Percentiles rank a stretch among this genome's conserved stretches.
phyloP scores from a whole-genome alignment of 1,139 yeast species.

The Saccharomycopsis crataegensis region DNA sequence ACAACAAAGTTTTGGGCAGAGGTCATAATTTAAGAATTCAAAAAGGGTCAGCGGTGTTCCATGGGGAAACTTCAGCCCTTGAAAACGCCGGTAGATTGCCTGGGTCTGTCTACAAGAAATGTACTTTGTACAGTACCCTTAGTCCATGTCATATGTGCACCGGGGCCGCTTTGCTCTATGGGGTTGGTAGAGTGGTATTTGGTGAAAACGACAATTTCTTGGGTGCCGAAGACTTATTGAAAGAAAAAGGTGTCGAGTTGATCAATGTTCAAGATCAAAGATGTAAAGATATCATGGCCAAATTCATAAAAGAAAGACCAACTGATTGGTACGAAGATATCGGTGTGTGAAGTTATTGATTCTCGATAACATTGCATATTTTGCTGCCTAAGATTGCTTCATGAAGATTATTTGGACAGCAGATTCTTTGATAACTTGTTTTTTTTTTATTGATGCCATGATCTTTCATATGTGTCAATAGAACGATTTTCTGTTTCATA shows the following conservation, averaged over 20 bases:
- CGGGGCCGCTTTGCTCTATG: constrained; percentile 86
- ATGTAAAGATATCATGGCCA: constrained; percentile 67
- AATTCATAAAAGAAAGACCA: constrained; percentile 73
- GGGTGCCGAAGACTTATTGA: constrained; percentile 72
- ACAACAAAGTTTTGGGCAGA: constrained; percentile 72
- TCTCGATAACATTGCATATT: too few species aligned
- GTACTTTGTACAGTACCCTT: constrained; percentile 81
- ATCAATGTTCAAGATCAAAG: constrained; percentile 56
- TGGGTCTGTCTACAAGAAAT: constrained; percentile 58
- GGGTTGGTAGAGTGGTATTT: constrained; percentile 74
- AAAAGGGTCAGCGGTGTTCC: constrained; percentile 70
- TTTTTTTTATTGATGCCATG: background rate
- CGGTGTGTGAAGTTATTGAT: constrained; percentile 40
- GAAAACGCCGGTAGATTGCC: constrained; percentile 85
- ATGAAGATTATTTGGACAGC: too few species aligned
- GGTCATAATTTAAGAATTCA: constrained; percentile 91
- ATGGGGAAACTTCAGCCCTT: constrained; percentile 84
- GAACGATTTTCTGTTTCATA: too few species aligned
- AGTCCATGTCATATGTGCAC: constrained; percentile 95
- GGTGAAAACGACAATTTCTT: constrained; percentile 79
- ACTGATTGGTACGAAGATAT: constrained; percentile 86
- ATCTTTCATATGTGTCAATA: background rate
- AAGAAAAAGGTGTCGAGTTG: constrained; percentile 64
- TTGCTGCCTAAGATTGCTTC: too few species aligned
- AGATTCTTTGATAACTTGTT: background rate